phyloP scores from a whole-genome alignment of 2,329 filamentous ascomycete genomes.

The Claviceps paspali region DNA sequence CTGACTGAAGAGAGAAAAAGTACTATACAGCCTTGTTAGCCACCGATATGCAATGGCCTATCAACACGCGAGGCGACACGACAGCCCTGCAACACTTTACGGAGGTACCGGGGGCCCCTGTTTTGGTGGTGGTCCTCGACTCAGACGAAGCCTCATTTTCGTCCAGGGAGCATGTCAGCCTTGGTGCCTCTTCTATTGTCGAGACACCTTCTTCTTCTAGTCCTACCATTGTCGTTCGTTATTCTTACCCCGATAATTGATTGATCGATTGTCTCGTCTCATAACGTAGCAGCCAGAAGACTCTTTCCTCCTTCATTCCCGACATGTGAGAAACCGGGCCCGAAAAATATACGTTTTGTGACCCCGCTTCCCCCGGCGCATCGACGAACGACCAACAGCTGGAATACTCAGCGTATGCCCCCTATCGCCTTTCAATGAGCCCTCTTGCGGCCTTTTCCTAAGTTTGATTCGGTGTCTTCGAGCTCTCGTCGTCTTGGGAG shows the following conservation, averaged over 20 bases:
- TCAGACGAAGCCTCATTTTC: neutral
- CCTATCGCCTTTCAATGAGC: neutral
- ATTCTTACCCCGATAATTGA: too few relatives aligned
- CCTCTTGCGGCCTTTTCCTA: neutral
- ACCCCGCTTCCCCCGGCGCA: neutral
- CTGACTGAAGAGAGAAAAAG: too few relatives aligned
- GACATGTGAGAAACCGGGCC: neutral
- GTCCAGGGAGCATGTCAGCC: neutral
- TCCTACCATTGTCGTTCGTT: neutral
- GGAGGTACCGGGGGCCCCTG: neutral
- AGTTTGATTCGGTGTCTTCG: neutral
- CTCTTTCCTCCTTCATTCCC: neutral
- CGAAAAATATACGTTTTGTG: neutral
- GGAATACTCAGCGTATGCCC: neutral
- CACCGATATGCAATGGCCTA: slow-evolving; percentile 1
- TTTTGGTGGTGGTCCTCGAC: neutral
- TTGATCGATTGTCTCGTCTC: neutral
- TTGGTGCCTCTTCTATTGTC: slow-evolving; percentile 1
- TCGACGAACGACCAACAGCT: neutral
- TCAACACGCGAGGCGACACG: neutral
- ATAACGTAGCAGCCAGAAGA: neutral
- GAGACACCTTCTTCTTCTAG: neutral
- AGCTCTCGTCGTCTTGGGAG: neutral
- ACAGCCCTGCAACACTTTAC: slow-evolving; percentile 4
- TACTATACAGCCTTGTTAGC: slow-evolving; percentile 1